These are phyloP conservation scores for Cephalotrichum gorgonifer DNA, from an alignment of 2,329 filamentous ascomycete species.

Conservation along the genomic window DNA sequence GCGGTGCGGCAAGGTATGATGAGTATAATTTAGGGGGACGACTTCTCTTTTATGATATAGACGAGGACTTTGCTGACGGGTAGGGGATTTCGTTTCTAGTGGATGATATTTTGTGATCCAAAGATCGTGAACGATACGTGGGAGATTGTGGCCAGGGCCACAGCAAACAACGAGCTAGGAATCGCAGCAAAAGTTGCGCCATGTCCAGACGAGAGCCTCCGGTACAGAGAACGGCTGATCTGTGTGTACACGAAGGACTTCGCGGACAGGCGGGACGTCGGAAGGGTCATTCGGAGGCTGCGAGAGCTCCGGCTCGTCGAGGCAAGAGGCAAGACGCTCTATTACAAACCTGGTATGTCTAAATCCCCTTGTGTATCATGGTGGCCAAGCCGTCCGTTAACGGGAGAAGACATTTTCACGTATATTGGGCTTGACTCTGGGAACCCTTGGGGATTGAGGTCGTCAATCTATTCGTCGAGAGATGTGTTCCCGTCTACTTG, in stretches of 20 bases:
- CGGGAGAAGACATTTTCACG: conserved; percentile 51
- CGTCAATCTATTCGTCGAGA: conserved; percentile 36
- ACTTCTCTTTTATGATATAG: background rate
- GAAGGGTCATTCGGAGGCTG: conserved; percentile 53
- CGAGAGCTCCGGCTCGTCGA: conserved; percentile 51
- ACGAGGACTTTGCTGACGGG: background rate
- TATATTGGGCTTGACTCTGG: conserved; percentile 50
- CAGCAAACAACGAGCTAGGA: conserved; percentile 59
- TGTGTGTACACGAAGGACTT: conserved; percentile 76
- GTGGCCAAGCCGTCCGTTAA: conserved; percentile 4
- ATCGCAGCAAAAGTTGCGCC: conserved; percentile 63
- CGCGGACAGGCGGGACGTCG: conserved; percentile 55
- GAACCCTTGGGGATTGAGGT: conserved; percentile 53
- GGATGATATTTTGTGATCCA: conserved; percentile 60
- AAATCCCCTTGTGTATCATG: background rate
- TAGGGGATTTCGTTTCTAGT: conserved; percentile 33
- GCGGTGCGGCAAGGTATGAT: conserved; percentile 53
- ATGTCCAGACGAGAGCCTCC: conserved; percentile 28
- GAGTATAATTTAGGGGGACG: no score
- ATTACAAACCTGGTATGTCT: conserved; percentile 64
- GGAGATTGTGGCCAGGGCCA: conserved; percentile 55
- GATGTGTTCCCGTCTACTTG: conserved; percentile 1
- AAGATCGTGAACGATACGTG: conserved; percentile 52
- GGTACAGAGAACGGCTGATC: conserved; percentile 44
- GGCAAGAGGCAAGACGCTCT: conserved; percentile 41